phyloP scores from a whole-genome alignment of 805 yeast species.

The Ogataea methanolica region DNA sequence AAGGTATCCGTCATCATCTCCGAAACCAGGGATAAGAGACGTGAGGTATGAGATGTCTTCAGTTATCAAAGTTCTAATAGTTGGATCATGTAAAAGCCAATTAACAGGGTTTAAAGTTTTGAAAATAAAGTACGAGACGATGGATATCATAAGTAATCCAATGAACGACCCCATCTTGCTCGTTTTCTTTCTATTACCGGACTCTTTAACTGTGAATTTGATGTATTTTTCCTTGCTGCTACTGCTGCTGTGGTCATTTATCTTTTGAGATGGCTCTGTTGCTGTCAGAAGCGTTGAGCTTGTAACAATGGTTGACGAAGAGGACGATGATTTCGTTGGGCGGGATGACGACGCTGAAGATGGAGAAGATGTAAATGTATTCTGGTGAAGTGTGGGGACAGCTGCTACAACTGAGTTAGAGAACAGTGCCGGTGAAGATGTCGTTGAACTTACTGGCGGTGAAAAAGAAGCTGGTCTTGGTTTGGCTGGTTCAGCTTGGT shows the following conservation, averaged over 20 bases:
- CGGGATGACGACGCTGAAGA: neutral
- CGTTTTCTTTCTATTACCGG: neutral
- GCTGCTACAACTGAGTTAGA: neutral
- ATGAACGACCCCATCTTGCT: constrained; percentile 2
- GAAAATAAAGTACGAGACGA: neutral
- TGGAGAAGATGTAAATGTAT: neutral
- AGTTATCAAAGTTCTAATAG: too few species aligned
- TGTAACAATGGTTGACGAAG: neutral
- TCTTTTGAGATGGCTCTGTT: neutral
- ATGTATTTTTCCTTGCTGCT: constrained; percentile 9
- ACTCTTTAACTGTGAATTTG: constrained; percentile 17
- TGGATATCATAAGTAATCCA: constrained; percentile 4
- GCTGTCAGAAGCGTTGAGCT: neutral
- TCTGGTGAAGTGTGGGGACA: too few species aligned
- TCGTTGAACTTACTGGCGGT: neutral
- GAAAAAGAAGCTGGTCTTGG: neutral
- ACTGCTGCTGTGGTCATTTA: too few species aligned
- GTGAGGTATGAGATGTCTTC: too few species aligned
- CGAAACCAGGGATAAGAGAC: too few species aligned
- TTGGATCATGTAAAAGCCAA: too few species aligned
- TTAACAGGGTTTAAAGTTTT: too few species aligned
- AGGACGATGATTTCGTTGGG: neutral
- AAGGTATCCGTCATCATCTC: too few species aligned
- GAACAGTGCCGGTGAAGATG: neutral
- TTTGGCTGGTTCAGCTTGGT: constrained; percentile 9